Conservation (phyloP, 352 stramenopile species). For the Phytophthora meadii region DNA sequence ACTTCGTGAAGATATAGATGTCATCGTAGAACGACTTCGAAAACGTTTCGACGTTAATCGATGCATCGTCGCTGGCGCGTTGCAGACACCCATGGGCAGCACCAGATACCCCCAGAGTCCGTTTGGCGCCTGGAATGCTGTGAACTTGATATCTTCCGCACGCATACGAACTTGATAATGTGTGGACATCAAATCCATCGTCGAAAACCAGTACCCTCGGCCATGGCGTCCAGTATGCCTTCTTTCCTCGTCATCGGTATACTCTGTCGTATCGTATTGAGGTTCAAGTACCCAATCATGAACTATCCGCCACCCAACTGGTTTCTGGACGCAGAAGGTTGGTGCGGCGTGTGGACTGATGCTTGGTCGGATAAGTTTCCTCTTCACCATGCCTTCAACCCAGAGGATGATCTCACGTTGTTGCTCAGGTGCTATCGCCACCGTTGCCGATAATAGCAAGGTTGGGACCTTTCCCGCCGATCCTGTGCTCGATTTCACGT, state of each 20-base stretch:
- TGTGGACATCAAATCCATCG: conserved; percentile 24
- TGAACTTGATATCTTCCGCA: background rate
- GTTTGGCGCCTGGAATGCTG: too few species aligned
- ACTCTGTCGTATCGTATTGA: background rate
- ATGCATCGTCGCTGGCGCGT: conserved; percentile 4
- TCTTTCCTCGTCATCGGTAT: background rate
- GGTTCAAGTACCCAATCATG: conserved; percentile 5
- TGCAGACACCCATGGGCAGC: too few species aligned
- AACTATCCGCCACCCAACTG: conserved; percentile 3
- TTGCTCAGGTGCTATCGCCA: conserved; percentile 19
- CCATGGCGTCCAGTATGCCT: background rate
- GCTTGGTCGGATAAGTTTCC: conserved; percentile 12
- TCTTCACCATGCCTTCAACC: background rate
- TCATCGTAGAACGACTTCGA: conserved; percentile 15
- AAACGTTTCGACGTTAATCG: conserved; percentile 2
- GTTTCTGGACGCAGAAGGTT: conserved; percentile 25
- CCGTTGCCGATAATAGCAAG: conserved; percentile 12
- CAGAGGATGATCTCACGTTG: conserved; percentile 5
- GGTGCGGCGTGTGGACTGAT: conserved; percentile 9
- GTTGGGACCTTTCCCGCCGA: conserved; percentile 2
- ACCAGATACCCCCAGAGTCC: too few species aligned
- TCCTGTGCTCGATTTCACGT: conserved; percentile 6
- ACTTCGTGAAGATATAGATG: conserved; percentile 18
- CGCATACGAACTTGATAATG: conserved; percentile 39
- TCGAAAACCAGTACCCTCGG: conserved; percentile 6